phyloP scores from a whole-genome alignment of 2,329 filamentous ascomycete genomes.

The Kalmusia sp. region DNA sequence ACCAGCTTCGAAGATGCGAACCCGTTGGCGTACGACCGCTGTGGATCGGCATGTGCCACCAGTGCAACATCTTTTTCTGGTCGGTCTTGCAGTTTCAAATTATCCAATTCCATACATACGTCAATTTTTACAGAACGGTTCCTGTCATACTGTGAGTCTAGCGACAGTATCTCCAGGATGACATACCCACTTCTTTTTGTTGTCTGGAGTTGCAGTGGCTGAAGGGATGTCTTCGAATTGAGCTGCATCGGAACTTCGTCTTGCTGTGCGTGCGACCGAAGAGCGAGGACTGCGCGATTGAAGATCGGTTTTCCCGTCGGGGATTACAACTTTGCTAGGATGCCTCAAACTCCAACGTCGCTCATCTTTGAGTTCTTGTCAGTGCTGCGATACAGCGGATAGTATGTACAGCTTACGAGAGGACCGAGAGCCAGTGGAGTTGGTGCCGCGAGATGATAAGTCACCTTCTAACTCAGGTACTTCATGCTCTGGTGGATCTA shows the following conservation, averaged over 20 bases:
- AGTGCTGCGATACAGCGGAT: neutral
- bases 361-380: constrained; percentile 31
- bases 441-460: constrained; percentile 35
- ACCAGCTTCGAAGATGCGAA: constrained; percentile 20
- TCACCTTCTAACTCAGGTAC: constrained; percentile 41
- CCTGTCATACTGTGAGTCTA: constrained; percentile 11
- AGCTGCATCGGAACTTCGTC: constrained; percentile 27
- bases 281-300: constrained; percentile 34
- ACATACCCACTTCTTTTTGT: constrained; percentile 20
- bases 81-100: constrained; percentile 26
- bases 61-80: constrained; percentile 8
- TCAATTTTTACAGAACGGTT: constrained; percentile 21
- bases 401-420: constrained; percentile 28
- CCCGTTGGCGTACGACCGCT: constrained; percentile 16
- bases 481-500: constrained; percentile 35
- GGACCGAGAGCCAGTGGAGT: constrained; percentile 35
- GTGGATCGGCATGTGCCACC: constrained; percentile 9
- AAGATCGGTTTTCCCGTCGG: constrained; percentile 30
- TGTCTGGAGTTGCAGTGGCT: constrained; percentile 11
- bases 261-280: constrained; percentile 31
- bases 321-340: constrained; percentile 25
- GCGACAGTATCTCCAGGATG: neutral
- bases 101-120: constrained; percentile 27
- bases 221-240: constrained; percentile 13
- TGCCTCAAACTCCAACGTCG: constrained; percentile 31